phyloP scores from a whole-genome alignment of 306 rosid species.

The Delonix regia region DNA sequence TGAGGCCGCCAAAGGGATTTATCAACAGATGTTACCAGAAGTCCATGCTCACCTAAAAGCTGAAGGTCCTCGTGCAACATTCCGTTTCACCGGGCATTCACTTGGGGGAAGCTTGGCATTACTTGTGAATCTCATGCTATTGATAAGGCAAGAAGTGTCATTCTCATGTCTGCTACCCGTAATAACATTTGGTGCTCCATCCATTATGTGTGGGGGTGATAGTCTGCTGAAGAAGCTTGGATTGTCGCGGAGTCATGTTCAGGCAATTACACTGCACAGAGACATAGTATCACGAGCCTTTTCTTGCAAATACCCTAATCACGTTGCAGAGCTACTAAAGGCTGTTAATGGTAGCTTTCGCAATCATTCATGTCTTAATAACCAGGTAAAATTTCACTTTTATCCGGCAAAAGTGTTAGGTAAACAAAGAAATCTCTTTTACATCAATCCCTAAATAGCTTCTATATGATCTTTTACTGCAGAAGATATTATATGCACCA shows the following conservation, averaged over 20 bases:
- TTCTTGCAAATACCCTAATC: constrained; percentile 76
- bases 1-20: constrained; percentile 83
- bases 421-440: not conserved
- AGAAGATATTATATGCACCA: constrained; percentile 72
- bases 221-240: constrained; percentile 61
- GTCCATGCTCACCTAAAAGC: constrained; percentile 57
- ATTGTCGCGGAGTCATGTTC: constrained; percentile 65
- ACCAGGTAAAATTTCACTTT: constrained; percentile 50
- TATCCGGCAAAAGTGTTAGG: not conserved
- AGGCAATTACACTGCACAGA: constrained; percentile 71
- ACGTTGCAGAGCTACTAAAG: constrained; percentile 65
- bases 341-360: constrained; percentile 71
- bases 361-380: constrained; percentile 66
- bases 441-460: not conserved
- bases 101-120: constrained; percentile 85
- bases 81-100: constrained; percentile 83
- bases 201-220: constrained; percentile 83
- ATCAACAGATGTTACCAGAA: constrained; percentile 74
- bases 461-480: constrained; percentile 6
- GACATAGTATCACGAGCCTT: constrained; percentile 82
- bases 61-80: constrained; percentile 51
- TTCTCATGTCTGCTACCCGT: constrained; percentile 73
- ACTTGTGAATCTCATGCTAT: constrained; percentile 72
- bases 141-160: constrained; percentile 62
- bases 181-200: constrained; percentile 77